phyloP scores from a whole-genome alignment of 805 yeast genomes.

The Yarrowia sp. region DNA sequence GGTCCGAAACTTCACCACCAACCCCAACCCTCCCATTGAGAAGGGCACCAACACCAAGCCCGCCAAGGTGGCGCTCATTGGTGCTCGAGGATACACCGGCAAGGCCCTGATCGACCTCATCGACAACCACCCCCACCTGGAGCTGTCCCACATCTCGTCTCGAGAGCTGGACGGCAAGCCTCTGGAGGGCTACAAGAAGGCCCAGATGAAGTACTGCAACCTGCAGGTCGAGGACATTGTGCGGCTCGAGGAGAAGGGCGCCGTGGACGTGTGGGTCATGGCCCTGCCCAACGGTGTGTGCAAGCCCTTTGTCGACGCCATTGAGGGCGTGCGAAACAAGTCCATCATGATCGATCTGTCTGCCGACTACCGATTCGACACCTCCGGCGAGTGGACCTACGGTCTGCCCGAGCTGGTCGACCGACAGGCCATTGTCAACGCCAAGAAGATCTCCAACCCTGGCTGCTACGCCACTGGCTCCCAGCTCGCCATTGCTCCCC shows the following conservation, averaged over 20 bases:
- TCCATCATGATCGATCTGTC: slow-evolving; percentile 90
- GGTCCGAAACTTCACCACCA: slow-evolving; percentile 47
- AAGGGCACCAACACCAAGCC: slow-evolving; percentile 66
- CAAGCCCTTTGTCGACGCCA: slow-evolving; percentile 57
- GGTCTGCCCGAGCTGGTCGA: slow-evolving; percentile 90
- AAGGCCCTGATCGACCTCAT: slow-evolving; percentile 88
- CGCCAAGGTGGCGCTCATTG: slow-evolving; percentile 88
- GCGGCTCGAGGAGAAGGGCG: slow-evolving; percentile 72
- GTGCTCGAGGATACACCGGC: slow-evolving; percentile 98
- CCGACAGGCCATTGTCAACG: slow-evolving; percentile 68
- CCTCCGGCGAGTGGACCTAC: slow-evolving; percentile 85
- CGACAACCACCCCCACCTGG: slow-evolving; percentile 85
- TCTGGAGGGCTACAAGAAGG: slow-evolving; percentile 85
- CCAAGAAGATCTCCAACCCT: slow-evolving; percentile 90
- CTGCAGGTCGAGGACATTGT: slow-evolving; percentile 86
- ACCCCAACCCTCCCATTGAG: slow-evolving; percentile 76
- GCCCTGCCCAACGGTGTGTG: slow-evolving; percentile 98
- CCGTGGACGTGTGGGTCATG: slow-evolving; percentile 98
- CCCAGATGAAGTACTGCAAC: slow-evolving; percentile 80
- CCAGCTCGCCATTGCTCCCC: slow-evolving; percentile 89
- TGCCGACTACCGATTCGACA: slow-evolving; percentile 95
- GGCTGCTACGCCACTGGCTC: slow-evolving; percentile 99
- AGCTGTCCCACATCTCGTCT: slow-evolving; percentile 91
- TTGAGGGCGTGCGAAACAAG: slow-evolving; percentile 49
- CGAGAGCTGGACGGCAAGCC: slow-evolving; percentile 91